These are phyloP conservation scores for Naganishia albida DNA, from an alignment of 1,284 basidiomycete species.

Conservation along the genomic window DNA sequence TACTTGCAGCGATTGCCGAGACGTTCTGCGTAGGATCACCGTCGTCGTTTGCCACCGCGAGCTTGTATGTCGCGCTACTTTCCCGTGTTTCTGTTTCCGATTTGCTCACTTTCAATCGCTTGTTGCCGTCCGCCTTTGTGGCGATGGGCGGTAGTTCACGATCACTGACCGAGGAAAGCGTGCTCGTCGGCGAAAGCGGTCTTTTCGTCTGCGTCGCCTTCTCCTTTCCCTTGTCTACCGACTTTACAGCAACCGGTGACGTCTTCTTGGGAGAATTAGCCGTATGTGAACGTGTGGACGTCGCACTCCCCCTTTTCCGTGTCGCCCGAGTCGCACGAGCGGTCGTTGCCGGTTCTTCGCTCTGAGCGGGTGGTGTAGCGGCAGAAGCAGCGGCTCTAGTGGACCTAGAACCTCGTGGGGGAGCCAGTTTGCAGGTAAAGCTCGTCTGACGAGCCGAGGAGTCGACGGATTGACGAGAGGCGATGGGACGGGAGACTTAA, in stretches of 20 bases:
- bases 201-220: neutral
- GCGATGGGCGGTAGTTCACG: neutral
- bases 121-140: neutral
- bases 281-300: neutral
- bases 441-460: conserved; percentile 20
- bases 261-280: too few species aligned
- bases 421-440: conserved; percentile 25
- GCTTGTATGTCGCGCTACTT: too few species aligned
- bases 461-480: neutral
- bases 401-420: conserved; percentile 26
- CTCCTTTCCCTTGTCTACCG: too few species aligned
- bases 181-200: conserved; percentile 9
- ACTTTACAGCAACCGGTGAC: too few species aligned
- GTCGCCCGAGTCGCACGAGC: neutral
- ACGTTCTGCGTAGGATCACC: neutral
- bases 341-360: neutral
- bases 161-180: conserved; percentile 1
- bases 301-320: neutral
- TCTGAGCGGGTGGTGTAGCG: neutral
- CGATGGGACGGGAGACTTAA: neutral
- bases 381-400: conserved; percentile 19
- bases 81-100: neutral
- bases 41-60: neutral
- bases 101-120: neutral
- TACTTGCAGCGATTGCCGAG: neutral